These are phyloP conservation scores for Elongisporangium prolatum DNA, from an alignment of 352 stramenopile genomes.

Conservation along the genomic window DNA sequence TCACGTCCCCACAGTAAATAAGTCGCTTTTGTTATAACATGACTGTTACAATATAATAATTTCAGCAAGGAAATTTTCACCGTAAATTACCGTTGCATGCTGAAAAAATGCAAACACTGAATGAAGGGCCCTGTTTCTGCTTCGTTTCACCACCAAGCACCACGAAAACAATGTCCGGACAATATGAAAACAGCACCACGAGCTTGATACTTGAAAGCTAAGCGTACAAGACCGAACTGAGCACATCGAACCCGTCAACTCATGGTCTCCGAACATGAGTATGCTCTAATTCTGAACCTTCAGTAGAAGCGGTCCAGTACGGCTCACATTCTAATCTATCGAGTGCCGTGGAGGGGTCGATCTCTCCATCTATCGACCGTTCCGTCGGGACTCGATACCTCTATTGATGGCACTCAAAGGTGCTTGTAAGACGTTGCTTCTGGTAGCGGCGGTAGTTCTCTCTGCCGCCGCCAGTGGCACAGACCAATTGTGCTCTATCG, in stretches of 20 bases:
- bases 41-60: too few relatives aligned
- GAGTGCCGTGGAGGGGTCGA: background rate
- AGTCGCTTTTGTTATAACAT: too few relatives aligned
- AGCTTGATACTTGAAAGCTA: too few relatives aligned
- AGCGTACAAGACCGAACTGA: background rate
- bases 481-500: conserved; percentile 26
- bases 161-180: too few relatives aligned
- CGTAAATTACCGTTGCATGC: too few relatives aligned
- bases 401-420: background rate
- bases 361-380: background rate
- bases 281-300: background rate
- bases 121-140: too few relatives aligned
- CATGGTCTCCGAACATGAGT: background rate
- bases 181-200: too few relatives aligned
- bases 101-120: too few relatives aligned
- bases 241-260: background rate
- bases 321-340: background rate
- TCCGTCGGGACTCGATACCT: background rate
- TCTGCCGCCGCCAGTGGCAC: background rate
- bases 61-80: too few relatives aligned
- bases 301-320: background rate
- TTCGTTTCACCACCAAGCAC: too few relatives aligned
- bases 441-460: background rate
- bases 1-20: too few relatives aligned
- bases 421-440: background rate